These are phyloP conservation scores for Knufia fluminis DNA, from an alignment of 2,329 filamentous ascomycete species.

Conservation along the genomic window DNA sequence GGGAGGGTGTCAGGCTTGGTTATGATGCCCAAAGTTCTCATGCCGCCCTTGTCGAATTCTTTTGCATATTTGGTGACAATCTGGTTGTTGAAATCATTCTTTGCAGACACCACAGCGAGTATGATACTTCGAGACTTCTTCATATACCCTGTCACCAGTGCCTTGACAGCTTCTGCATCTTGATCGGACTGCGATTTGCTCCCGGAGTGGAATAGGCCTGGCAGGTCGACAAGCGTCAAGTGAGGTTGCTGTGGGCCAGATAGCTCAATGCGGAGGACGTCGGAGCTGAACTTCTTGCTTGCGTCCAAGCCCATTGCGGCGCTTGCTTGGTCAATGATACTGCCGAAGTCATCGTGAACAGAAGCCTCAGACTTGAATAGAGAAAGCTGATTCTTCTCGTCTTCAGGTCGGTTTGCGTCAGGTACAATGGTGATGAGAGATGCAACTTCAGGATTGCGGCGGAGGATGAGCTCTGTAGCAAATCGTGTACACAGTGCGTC, in stretches of 20 bases:
- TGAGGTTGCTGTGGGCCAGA: constrained; percentile 31
- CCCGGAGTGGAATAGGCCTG: constrained; percentile 32
- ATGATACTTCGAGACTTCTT: constrained; percentile 36
- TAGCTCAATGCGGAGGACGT: constrained; percentile 37
- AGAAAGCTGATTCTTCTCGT: constrained; percentile 26
- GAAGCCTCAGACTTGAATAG: constrained; percentile 29
- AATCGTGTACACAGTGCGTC: constrained; percentile 28
- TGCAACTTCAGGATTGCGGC: constrained; percentile 21
- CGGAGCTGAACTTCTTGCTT: constrained; percentile 31
- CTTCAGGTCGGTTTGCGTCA: constrained; percentile 18
- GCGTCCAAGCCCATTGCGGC: constrained; percentile 41
- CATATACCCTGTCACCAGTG: constrained; percentile 37
- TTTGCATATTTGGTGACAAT: constrained; percentile 31
- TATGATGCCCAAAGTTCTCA: constrained; percentile 38
- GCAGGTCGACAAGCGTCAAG: constrained; percentile 38
- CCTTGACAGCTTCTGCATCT: constrained; percentile 46
- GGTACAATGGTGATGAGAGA: constrained; percentile 39
- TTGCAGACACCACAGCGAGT: constrained; percentile 38
- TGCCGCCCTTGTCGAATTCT: constrained; percentile 27
- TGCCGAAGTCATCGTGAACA: constrained; percentile 33
- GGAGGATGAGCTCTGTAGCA: constrained; percentile 25
- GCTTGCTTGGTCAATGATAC: constrained; percentile 46
- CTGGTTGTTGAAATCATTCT: constrained; percentile 36
- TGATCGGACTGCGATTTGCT: constrained; percentile 24
- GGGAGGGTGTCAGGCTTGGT: constrained; percentile 38